phyloP scores from a whole-genome alignment of 257 asterid genomes.

The Scutellaria galericulata region DNA sequence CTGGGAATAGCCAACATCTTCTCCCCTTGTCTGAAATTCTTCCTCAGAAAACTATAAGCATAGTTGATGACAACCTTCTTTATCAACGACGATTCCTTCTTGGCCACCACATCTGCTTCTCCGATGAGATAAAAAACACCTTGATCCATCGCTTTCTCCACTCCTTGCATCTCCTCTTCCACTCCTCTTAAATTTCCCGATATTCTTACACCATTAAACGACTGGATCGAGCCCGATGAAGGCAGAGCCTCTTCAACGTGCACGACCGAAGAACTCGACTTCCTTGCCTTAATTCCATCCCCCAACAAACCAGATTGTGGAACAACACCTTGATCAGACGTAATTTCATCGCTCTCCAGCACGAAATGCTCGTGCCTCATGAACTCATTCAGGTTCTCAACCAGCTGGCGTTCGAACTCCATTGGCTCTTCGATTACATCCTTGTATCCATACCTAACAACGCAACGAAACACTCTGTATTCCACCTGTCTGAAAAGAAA shows the following conservation, averaged over 20 bases:
- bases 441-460: constrained; percentile 73
- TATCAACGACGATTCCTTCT: constrained; percentile 49
- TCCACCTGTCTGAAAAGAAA: constrained; percentile 67
- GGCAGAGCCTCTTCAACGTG: constrained; percentile 43
- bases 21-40: constrained; percentile 70
- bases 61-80: constrained; percentile 58
- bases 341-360: constrained; percentile 32
- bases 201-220: constrained; percentile 30
- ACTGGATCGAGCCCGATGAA: constrained; percentile 52
- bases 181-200: constrained; percentile 21
- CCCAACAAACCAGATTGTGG: constrained; percentile 31
- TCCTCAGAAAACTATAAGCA: constrained; percentile 60
- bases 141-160: constrained; percentile 49
- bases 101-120: constrained; percentile 72
- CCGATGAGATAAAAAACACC: constrained; percentile 70
- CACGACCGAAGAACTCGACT: constrained; percentile 41
- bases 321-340: background rate
- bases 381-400: constrained; percentile 55
- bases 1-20: constrained; percentile 62
- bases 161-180: constrained; percentile 48
- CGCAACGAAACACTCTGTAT: constrained; percentile 62
- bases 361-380: constrained; percentile 55
- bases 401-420: constrained; percentile 54
- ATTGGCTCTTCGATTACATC: constrained; percentile 54
- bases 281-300: constrained; percentile 21